phyloP scores from a whole-genome alignment of 176 grass and related monocot species.

The Dendrocalamus sinicus region DNA sequence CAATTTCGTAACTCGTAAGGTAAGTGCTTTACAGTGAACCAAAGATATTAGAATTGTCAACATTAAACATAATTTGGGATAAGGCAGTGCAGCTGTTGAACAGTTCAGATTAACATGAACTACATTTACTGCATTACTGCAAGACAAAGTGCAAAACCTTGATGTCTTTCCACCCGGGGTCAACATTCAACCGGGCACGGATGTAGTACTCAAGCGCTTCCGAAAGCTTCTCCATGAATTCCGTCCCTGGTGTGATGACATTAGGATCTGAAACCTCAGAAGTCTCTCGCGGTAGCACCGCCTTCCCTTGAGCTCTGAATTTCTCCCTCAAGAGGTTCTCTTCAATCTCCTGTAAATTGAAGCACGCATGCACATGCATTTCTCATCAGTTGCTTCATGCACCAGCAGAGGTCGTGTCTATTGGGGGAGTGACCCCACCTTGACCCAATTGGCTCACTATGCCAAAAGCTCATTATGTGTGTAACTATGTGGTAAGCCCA shows the following conservation, averaged over 20 bases:
- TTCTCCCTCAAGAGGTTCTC: slow-evolving; percentile 40
- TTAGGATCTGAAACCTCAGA: slow-evolving; percentile 52
- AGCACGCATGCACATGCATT: not conserved
- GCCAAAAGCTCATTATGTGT: too few species aligned
- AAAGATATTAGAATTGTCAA: not conserved
- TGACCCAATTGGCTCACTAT: too few species aligned
- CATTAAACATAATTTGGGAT: not conserved
- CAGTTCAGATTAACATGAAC: too few species aligned
- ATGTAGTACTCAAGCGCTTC: slow-evolving; percentile 58
- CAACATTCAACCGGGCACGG: slow-evolving; percentile 40
- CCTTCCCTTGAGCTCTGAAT: slow-evolving; percentile 37
- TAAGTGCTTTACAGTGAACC: not conserved
- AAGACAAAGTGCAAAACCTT: slow-evolving; percentile 45
- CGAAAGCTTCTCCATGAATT: slow-evolving; percentile 76
- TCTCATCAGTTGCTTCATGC: not conserved
- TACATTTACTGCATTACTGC: not conserved
- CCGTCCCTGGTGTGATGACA: slow-evolving; percentile 69
- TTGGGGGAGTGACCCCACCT: too few species aligned
- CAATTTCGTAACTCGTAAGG: not conserved
- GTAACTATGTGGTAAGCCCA: too few species aligned
- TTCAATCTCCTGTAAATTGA: slow-evolving; percentile 48
- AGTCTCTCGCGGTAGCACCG: not conserved
- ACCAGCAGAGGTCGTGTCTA: not conserved
- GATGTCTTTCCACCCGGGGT: slow-evolving; percentile 59
- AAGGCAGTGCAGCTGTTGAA: too few species aligned